Evolutionary conservation across 345 rosid species (phyloP).

Genomic region (Linum tenue): DNA sequence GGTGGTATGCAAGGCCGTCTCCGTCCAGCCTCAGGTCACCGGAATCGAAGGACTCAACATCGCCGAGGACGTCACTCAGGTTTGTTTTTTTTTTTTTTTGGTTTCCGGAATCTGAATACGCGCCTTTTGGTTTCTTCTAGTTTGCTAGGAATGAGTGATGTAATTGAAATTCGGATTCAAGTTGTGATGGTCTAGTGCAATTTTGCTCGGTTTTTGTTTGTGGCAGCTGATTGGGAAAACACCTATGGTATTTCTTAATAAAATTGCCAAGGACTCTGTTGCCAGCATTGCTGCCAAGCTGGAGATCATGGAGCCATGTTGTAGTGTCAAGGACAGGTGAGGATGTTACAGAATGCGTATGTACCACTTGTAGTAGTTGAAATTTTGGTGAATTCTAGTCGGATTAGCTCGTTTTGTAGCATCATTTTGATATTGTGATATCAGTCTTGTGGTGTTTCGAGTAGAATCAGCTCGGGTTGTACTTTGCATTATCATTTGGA

Average conservation of each 20-base stretch:
- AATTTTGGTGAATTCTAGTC: too few species aligned
- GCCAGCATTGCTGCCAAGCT: slow-evolving; percentile 30
- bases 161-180: not conserved
- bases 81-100: not conserved
- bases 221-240: slow-evolving; percentile 28
- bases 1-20: not conserved
- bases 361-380: too few species aligned
- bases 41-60: not conserved
- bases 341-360: not conserved
- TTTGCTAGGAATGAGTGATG: not conserved
- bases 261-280: slow-evolving; percentile 19
- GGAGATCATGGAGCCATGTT: slow-evolving; percentile 31
- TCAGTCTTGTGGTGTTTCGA: too few species aligned
- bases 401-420: too few species aligned
- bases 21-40: not conserved
- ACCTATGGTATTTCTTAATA: slow-evolving; percentile 27
- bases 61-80: slow-evolving; percentile 7
- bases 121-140: not conserved
- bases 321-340: slow-evolving; percentile 31
- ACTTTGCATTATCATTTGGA: too few species aligned
- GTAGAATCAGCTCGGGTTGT: too few species aligned
- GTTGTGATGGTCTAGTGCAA: not conserved
- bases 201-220: not conserved
- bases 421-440: too few species aligned
- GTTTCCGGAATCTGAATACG: not conserved